Percentiles rank a stretch among this genome's conserved stretches.
Evolutionary conservation across 768 basidiomycete species (phyloP).

Genomic region (Rhizopogon sp.): DNA sequence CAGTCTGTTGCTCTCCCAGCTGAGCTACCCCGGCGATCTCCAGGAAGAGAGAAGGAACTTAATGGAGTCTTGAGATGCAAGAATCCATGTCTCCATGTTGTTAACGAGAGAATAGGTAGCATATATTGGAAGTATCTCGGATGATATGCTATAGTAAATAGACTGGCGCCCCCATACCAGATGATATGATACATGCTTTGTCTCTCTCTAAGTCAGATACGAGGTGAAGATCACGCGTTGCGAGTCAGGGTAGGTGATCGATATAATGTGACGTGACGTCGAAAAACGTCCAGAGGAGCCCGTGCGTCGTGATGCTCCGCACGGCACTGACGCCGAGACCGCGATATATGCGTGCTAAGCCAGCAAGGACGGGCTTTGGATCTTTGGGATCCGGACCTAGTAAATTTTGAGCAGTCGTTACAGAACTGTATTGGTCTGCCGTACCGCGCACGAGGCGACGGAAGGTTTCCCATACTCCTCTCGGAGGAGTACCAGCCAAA

Average conservation of each 20-base stretch:
- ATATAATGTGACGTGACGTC: constrained; percentile 76
- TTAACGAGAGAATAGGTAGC: not conserved
- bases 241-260: constrained; percentile 45
- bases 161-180: constrained; percentile 4
- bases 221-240: not conserved
- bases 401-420: constrained; percentile 1
- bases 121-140: not conserved
- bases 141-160: constrained; percentile 5
- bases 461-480: constrained; percentile 70
- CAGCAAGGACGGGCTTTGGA: constrained; percentile 72
- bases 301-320: constrained; percentile 90
- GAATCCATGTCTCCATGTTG: too few relatives aligned
- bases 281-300: constrained; percentile 90
- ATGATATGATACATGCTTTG: constrained; percentile 22
- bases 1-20: constrained; percentile 36
- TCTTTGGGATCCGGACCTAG: constrained; percentile 74
- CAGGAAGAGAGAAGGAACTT: too few relatives aligned
- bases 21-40: constrained; percentile 26
- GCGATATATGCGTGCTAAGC: constrained; percentile 82
- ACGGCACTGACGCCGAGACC: constrained; percentile 92
- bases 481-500: constrained; percentile 70
- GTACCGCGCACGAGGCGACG: constrained; percentile 76
- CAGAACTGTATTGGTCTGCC: constrained; percentile 5
- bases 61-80: too few relatives aligned
- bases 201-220: constrained; percentile 14